These are phyloP conservation scores for Neospora caninum DNA, from an alignment of 169 alveolate species.

Conservation along the genomic window DNA sequence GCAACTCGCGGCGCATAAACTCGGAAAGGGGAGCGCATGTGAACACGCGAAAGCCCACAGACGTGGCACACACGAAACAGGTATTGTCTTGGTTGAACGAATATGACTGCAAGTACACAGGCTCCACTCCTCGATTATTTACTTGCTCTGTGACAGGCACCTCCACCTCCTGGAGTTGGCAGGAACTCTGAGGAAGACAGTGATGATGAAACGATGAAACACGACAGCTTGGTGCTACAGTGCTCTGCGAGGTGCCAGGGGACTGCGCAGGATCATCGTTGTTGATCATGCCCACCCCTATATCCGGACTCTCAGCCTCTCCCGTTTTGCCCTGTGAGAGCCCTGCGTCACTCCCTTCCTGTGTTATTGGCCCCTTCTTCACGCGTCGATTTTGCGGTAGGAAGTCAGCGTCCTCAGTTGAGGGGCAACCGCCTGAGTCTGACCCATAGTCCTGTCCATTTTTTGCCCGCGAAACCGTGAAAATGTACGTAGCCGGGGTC, in stretches of 20 bases:
- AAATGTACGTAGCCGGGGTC: not conserved
- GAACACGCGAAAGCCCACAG: slow-evolving; percentile 60
- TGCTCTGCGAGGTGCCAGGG: not conserved
- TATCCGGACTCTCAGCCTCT: not conserved
- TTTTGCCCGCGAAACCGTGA: not conserved
- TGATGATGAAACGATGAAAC: not conserved
- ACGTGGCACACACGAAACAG: slow-evolving; percentile 53
- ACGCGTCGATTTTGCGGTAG: not conserved
- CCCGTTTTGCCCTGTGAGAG: not conserved
- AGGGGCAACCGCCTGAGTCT: not conserved
- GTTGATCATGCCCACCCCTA: not conserved
- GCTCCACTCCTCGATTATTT: not conserved
- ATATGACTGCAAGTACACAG: slow-evolving; percentile 55
- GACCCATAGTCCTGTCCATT: not conserved
- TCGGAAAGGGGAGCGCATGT: slow-evolving; percentile 61
- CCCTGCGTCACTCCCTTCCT: too few relatives aligned
- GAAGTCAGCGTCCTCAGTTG: not conserved
- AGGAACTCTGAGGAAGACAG: not conserved
- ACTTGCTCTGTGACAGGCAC: not conserved
- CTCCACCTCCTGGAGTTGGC: not conserved
- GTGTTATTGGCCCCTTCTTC: too few relatives aligned
- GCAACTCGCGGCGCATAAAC: slow-evolving; percentile 51
- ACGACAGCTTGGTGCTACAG: not conserved
- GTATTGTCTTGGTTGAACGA: slow-evolving; percentile 61
- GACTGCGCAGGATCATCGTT: not conserved